These are phyloP conservation scores for Jackrogersella multiformis DNA, from an alignment of 495 filamentous ascomycete species.

Conservation along the genomic window DNA sequence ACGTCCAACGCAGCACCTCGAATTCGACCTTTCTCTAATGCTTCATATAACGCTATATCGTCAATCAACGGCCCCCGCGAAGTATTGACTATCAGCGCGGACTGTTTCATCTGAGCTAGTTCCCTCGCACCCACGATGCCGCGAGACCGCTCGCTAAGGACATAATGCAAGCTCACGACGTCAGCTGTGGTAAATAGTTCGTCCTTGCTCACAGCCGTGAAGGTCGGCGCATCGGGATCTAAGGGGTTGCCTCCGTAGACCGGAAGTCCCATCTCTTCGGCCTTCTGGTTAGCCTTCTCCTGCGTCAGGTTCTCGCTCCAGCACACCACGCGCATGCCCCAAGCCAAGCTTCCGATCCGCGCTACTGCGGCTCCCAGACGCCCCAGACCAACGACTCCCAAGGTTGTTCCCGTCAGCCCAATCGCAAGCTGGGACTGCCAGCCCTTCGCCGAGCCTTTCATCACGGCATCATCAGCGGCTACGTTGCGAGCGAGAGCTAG, in stretches of 20 bases:
- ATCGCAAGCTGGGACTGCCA: constrained; percentile 68
- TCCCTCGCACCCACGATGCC: constrained; percentile 66
- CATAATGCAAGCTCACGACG: constrained; percentile 72
- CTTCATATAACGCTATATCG: constrained; percentile 64
- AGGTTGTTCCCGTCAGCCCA: constrained; percentile 65
- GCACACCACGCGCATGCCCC: constrained; percentile 70
- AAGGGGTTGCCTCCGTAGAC: constrained; percentile 50
- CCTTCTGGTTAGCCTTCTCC: constrained; percentile 66
- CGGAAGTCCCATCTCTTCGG: constrained; percentile 60
- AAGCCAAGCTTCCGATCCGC: constrained; percentile 65
- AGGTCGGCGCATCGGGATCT: constrained; percentile 45
- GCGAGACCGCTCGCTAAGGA: constrained; percentile 66
- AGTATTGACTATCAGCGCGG: constrained; percentile 71
- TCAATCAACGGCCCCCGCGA: constrained; percentile 71
- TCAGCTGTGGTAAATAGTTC: constrained; percentile 70
- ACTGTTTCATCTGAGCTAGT: constrained; percentile 65
- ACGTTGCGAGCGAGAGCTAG: constrained; percentile 66
- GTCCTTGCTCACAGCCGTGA: constrained; percentile 61
- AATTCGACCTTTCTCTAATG: constrained; percentile 63
- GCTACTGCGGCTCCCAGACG: constrained; percentile 68
- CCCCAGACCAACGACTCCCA: constrained; percentile 70
- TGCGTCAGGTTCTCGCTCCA: constrained; percentile 75
- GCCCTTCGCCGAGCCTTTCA: constrained; percentile 56
- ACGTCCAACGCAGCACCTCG: constrained; percentile 72
- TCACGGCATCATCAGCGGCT: constrained; percentile 64